Evolutionary conservation across 176 grass and related monocot species (phyloP), one percentile per base, ranked within the genome.

Genomic region (Elaeis guineensis): DNA sequence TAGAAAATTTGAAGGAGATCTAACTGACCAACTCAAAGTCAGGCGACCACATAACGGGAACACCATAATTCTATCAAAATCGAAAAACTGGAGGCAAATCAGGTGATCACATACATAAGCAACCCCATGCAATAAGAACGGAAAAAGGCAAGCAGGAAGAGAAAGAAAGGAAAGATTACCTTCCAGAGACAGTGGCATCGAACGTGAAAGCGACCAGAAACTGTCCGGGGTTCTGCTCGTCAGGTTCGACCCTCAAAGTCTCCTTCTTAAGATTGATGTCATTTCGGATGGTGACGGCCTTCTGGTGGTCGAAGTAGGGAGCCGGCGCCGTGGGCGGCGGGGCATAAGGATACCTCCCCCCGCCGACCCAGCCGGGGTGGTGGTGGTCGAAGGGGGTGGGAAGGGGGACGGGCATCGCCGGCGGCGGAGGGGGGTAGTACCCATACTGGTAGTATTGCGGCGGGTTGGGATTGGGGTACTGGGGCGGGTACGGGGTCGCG

Each of bases 261-360:
- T 65, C 62, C 49, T 65, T 65, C n/a, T 28, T 65, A 16, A 65
- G 8, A 5, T 65, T 65, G 25, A 65, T 16, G 9, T 65, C 62
- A 22, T 65, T 65, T 5, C 62, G 35, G 49, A 65, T 65, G 21
- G 62, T 65, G 20, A 65, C 21, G 15, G 62, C 62, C 62, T 65
- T 52, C 48, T 52, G 62, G 22, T 65, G 62, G 5, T 65, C 62
- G 22, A 65, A 49, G 21, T 17, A 26, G 18, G 62, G 49, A 22
- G 21, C 29, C 2, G 48, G 20, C 14, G 17, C 29, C 2, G 19
- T 11, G 23, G 49, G 21, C 9, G 49, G 21, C 50, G 8, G 49
- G 11, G 21, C 4, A 49, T 14, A 19, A 5, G 62, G 62, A 17
- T 52, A 52, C 62, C 62, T 65, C 12, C 19, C 62, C 1, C 48